Evolutionary conservation across 1,139 yeast genomes (phyloP).

Genomic region (Pichia sp.): DNA sequence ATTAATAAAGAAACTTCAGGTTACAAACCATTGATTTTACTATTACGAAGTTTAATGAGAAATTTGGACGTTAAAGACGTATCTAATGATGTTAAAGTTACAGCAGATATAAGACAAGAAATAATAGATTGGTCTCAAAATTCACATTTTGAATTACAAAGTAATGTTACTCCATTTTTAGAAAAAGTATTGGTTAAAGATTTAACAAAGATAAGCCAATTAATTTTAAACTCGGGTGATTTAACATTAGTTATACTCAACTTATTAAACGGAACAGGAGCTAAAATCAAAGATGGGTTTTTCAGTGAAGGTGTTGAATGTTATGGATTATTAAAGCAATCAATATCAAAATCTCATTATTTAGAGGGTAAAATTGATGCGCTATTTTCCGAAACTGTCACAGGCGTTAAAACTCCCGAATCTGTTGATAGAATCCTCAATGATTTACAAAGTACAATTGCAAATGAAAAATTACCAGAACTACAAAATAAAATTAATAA

Average conservation of each 20-base stretch:
- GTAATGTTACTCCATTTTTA: conserved; percentile 26
- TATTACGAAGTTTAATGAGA: conserved; percentile 22
- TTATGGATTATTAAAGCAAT: conserved; percentile 26
- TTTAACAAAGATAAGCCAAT: conserved; percentile 24
- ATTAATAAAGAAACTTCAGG: conserved; percentile 27
- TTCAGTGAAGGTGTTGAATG: conserved; percentile 22
- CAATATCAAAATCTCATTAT: conserved; percentile 23
- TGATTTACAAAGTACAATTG: conserved; percentile 19
- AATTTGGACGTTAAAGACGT: conserved; percentile 16
- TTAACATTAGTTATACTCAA: conserved; percentile 25
- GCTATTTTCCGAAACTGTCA: conserved; percentile 13
- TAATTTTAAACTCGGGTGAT: conserved; percentile 28
- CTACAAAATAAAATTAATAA: conserved; percentile 25
- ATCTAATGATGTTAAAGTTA: conserved; percentile 4
- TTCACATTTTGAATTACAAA: conserved; percentile 30
- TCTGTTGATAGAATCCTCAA: conserved; percentile 17
- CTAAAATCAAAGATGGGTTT: conserved; percentile 17
- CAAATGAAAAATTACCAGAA: conserved; percentile 23
- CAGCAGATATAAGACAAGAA: conserved; percentile 17
- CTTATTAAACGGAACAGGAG: conserved; percentile 22
- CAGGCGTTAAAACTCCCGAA: not conserved
- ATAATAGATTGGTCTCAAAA: conserved; percentile 28
- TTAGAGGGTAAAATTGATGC: conserved; percentile 29
- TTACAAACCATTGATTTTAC: conserved; percentile 22
- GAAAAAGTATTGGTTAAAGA: conserved; percentile 22